Evolutionary conservation across 208 protist species (phyloP).

Genomic region (Endotrypanum monterogeii): DNA sequence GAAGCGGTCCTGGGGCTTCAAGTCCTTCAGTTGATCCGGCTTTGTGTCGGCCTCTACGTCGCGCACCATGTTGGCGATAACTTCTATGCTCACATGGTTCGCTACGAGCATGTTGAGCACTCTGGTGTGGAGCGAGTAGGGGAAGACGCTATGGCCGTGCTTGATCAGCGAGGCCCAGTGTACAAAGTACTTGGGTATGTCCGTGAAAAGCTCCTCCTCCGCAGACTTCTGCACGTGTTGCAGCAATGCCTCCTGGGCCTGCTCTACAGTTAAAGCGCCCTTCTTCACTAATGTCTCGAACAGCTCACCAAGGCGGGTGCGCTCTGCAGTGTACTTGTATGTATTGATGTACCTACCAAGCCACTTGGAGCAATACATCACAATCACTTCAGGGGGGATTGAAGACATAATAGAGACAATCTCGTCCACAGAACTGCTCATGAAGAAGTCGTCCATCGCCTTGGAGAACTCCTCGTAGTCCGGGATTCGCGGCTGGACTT

Average conservation of each 20-base stretch:
- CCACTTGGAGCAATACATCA: constrained; percentile 61
- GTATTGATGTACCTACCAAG: constrained; percentile 79
- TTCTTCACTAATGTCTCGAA: constrained; percentile 65
- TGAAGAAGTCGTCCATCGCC: constrained; percentile 84
- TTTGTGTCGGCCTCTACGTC: constrained; percentile 42
- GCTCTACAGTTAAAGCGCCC: constrained; percentile 42
- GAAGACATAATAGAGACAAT: constrained; percentile 43
- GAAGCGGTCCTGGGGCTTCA: constrained; percentile 64
- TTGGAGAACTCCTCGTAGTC: constrained; percentile 70
- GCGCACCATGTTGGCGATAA: constrained; percentile 53
- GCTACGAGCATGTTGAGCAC: constrained; percentile 78
- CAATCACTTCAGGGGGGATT: constrained; percentile 44
- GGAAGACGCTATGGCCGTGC: constrained; percentile 61
- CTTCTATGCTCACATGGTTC: constrained; percentile 35
- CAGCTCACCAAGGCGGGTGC: constrained; percentile 72
- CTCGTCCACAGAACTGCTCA: constrained; percentile 57
- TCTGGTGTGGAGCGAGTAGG: constrained; percentile 61
- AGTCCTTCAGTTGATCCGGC: constrained; percentile 46
- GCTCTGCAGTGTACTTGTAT: constrained; percentile 65
- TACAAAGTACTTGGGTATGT: constrained; percentile 76
- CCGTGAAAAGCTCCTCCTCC: constrained; percentile 65
- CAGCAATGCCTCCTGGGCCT: constrained; percentile 56
- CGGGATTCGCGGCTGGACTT: constrained; percentile 40
- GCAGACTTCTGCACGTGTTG: constrained; percentile 62
- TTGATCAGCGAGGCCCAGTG: constrained; percentile 79